Evolutionary conservation across 2,329 filamentous ascomycete genomes (phyloP), one percentile per base, ranked within the genome.

Genomic region (Ceratocystiopsis minuta): DNA sequence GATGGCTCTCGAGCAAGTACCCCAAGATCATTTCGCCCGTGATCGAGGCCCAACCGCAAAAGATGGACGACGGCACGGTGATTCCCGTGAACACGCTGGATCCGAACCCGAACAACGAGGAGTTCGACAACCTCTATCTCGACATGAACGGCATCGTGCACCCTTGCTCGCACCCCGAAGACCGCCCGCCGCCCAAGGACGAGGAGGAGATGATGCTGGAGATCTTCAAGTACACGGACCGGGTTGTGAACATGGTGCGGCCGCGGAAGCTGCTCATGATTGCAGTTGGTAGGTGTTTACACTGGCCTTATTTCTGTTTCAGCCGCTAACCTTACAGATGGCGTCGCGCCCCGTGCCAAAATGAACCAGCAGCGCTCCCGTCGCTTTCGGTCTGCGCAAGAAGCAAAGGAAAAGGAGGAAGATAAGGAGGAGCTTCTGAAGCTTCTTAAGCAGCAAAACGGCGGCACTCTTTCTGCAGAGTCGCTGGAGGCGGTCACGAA

Each of bases 121-220:
- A 98, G 60, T 83, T 94, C 55, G 88, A 98, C 63, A 98, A 98
- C 55, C 68, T 98, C 6, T 98, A 98, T 56, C 74, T 98, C 48
- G 90, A 98, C 55, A 96, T 98, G 88, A 98, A 98, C 60, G 92
- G 90, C 57, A 98, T 98, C 51, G 90, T 98, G 34, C 90, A 98
- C 66, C 92, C 92, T 31, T 98, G 90, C 64, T 94, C 88, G 38
- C 90, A 98, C 63, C 90, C 90, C 1, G 90, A 98, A 59, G 88
- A 96, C 55, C 76, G 77, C 48, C 86, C 90, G 2, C 76, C 90
- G 4, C 90, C 90, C 12, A 81, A 80, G 54, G 88, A 90, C 46
- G 90, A 98, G 64, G 85, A 93, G 58, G 90, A 96, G 63, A 98
- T 98, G 90, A 98, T 98, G 90, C 59, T 95, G 53, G 92, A 92